Evolutionary conservation across 2,329 filamentous ascomycete species (phyloP).

Genomic region (Westerdykella aurantiaca): DNA sequence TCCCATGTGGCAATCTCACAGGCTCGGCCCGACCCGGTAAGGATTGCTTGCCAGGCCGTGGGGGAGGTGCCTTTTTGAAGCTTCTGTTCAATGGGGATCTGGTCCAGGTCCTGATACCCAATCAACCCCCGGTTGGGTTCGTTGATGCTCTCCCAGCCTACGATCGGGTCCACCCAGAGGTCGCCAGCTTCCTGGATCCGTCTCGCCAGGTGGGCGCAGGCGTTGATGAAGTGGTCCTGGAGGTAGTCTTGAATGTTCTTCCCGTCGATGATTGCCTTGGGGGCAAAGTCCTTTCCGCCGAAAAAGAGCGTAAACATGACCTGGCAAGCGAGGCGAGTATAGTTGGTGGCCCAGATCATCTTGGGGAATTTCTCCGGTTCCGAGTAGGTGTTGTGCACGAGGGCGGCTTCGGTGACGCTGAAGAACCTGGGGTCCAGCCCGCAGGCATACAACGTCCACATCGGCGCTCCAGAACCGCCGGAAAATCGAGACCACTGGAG

Average conservation of each 20-base stretch:
- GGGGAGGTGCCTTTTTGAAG: constrained; percentile 89
- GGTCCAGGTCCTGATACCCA: constrained; percentile 73
- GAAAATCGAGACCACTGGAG: constrained; percentile 84
- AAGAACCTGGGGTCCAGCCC: constrained; percentile 85
- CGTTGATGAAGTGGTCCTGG: constrained; percentile 75
- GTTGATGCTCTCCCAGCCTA: constrained; percentile 96
- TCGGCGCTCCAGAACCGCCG: constrained; percentile 88
- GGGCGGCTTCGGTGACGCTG: constrained; percentile 77
- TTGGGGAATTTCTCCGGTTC: constrained; percentile 84
- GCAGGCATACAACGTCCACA: constrained; percentile 96
- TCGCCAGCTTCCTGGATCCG: constrained; percentile 86
- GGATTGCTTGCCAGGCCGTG: constrained; percentile 87
- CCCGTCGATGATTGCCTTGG: constrained; percentile 91
- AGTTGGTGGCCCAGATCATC: constrained; percentile 99
- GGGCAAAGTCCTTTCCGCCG: constrained; percentile 82
- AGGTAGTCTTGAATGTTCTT: constrained; percentile 96
- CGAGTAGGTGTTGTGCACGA: constrained; percentile 91
- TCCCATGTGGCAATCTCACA: constrained; percentile 90
- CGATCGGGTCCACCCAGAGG: constrained; percentile 76
- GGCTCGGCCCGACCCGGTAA: constrained; percentile 84
- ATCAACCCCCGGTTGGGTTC: constrained; percentile 88
- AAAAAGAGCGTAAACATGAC: constrained; percentile 96
- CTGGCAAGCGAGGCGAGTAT: constrained; percentile 76
- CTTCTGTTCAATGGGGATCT: constrained; percentile 79
- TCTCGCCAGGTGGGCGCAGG: constrained; percentile 73